These are phyloP conservation scores for Aspergillus ustus DNA, from an alignment of 2,329 filamentous ascomycete species.

Conservation along the genomic window DNA sequence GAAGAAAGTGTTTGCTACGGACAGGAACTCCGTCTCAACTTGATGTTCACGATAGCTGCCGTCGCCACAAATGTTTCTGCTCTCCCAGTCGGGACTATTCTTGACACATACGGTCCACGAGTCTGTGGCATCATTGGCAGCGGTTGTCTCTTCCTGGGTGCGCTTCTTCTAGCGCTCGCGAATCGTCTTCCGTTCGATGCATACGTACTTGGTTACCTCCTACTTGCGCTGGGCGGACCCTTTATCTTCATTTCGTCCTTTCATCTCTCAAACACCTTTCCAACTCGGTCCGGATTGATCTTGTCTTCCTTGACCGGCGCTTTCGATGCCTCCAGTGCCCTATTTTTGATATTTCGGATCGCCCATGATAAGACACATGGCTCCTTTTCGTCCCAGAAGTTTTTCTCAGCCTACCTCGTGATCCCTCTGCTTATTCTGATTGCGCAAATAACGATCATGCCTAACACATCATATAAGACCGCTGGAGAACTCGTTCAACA, in stretches of 20 bases:
- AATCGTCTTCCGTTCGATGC: slow-evolving; percentile 71
- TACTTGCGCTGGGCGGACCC: slow-evolving; percentile 77
- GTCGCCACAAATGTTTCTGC: slow-evolving; percentile 87
- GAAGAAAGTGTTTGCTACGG: slow-evolving; percentile 61
- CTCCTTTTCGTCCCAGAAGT: slow-evolving; percentile 65
- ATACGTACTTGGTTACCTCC: slow-evolving; percentile 73
- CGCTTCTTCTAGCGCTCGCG: slow-evolving; percentile 73
- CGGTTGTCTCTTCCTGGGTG: slow-evolving; percentile 70
- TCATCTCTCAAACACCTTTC: slow-evolving; percentile 84
- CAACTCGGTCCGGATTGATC: slow-evolving; percentile 75
- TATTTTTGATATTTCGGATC: slow-evolving; percentile 76
- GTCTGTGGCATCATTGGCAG: slow-evolving; percentile 74
- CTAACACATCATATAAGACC: slow-evolving; percentile 78
- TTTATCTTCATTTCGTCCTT: slow-evolving; percentile 84
- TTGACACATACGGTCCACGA: slow-evolving; percentile 81
- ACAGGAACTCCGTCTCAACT: slow-evolving; percentile 70
- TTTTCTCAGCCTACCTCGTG: slow-evolving; percentile 74
- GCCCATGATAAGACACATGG: slow-evolving; percentile 65
- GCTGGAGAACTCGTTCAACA: slow-evolving; percentile 80
- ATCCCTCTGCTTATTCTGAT: slow-evolving; percentile 71
- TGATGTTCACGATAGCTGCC: slow-evolving; percentile 91
- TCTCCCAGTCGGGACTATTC: slow-evolving; percentile 80
- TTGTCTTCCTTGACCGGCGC: slow-evolving; percentile 79
- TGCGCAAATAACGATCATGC: slow-evolving; percentile 73
- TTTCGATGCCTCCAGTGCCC: slow-evolving; percentile 79